Percentiles rank a stretch among this genome's conserved stretches.
phyloP scores from a whole-genome alignment of 2,329 filamentous ascomycete genomes.

The Pezicula radicicola region DNA sequence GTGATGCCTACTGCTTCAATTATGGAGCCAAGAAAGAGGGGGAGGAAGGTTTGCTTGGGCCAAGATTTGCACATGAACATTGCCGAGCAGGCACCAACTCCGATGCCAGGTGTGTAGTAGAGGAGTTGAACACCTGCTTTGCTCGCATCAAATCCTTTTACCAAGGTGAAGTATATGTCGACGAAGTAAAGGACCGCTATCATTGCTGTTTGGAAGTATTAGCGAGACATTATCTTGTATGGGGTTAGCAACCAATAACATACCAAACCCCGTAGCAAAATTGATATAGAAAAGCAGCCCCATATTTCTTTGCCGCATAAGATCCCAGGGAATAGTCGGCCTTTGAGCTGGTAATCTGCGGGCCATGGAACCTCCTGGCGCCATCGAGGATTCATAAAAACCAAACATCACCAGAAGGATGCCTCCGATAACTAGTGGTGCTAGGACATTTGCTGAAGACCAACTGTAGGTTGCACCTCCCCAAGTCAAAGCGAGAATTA shows the following conservation, averaged over 20 bases:
- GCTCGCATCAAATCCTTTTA: constrained; percentile 47
- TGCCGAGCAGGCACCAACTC: constrained; percentile 52
- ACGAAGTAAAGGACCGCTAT: constrained; percentile 61
- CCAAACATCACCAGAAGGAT: constrained; percentile 34
- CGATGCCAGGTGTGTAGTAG: constrained; percentile 61
- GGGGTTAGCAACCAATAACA: constrained; percentile 25
- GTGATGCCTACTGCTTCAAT: constrained; percentile 54
- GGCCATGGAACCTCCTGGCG: constrained; percentile 40
- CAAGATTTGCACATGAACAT: constrained; percentile 57
- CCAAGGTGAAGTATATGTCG: constrained; percentile 63
- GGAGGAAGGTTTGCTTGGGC: constrained; percentile 58
- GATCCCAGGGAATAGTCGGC: constrained; percentile 61
- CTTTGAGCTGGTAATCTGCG: constrained; percentile 47
- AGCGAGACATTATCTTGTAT: background rate
- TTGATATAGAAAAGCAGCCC: constrained; percentile 55
- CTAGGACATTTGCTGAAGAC: constrained; percentile 31
- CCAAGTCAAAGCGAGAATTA: constrained; percentile 41
- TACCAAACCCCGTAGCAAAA: constrained; percentile 52
- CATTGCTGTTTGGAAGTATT: background rate
- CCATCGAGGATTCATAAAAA: constrained; percentile 39
- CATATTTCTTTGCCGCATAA: constrained; percentile 55
- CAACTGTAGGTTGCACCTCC: constrained; percentile 37
- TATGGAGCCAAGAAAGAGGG: constrained; percentile 52
- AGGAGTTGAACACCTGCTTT: constrained; percentile 54
- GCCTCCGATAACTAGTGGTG: constrained; percentile 32